A percentile compares a stretch with the other conserved stretches of the same genome.
Evolutionary conservation across 176 grass and related monocot genomes (phyloP).

Genomic region (Melocanna baccifera): DNA sequence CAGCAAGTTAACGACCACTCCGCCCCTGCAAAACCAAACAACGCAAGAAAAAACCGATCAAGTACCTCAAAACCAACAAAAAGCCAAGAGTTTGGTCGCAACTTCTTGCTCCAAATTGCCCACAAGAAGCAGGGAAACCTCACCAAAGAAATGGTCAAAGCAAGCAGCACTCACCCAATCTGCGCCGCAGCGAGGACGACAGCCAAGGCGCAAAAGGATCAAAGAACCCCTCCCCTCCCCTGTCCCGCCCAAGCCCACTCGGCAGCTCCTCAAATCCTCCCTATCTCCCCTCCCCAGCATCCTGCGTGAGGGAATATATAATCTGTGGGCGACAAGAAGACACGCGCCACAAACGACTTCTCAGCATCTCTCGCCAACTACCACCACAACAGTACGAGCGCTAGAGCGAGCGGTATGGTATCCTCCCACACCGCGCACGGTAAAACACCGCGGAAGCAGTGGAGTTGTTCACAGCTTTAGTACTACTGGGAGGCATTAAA

Average conservation of each 20-base stretch:
- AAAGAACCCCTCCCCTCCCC: neutral
- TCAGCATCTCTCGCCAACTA: neutral
- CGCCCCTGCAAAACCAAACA: neutral
- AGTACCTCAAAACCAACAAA: neutral
- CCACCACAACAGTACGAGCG: neutral
- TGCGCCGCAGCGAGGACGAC: neutral
- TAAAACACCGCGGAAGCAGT: neutral
- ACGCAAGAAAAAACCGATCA: neutral
- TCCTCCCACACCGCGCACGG: neutral
- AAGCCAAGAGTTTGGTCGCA: neutral
- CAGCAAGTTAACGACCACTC: neutral
- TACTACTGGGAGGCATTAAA: neutral
- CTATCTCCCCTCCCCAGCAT: neutral
- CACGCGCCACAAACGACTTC: conserved; percentile 20
- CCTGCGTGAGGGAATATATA: neutral
- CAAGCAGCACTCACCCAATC: conserved; percentile 8
- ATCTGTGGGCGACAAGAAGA: neutral
- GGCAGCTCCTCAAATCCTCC: neutral
- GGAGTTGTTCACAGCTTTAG: neutral
- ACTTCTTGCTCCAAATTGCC: neutral
- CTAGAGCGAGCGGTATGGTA: neutral
- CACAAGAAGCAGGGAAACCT: neutral
- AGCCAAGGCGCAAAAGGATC: neutral
- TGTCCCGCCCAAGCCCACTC: neutral
- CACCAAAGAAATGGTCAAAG: neutral